Evolutionary conservation across 2,329 filamentous ascomycete genomes (phyloP).

Genomic region (Colletotrichum truncatum): DNA sequence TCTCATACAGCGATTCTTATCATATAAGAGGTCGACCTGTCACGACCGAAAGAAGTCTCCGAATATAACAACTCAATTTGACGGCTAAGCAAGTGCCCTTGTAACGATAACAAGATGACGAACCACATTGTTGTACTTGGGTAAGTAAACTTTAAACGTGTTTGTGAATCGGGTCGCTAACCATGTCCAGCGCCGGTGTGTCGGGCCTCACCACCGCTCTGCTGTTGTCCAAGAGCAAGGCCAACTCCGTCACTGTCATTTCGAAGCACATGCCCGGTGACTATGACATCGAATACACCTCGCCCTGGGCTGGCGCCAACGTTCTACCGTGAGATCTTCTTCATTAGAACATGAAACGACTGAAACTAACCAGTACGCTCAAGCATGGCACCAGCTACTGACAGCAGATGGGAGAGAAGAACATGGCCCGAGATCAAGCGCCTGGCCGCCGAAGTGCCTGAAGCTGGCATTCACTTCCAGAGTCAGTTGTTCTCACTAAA

Average conservation of each 20-base stretch:
- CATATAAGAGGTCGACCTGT: no score
- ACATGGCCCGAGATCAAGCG: constrained; percentile 67
- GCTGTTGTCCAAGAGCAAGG: constrained; percentile 54
- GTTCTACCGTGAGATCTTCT: constrained; percentile 66
- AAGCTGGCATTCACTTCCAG: constrained; percentile 80
- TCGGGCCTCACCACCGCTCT: constrained; percentile 61
- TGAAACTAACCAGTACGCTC: not conserved
- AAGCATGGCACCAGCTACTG: constrained; percentile 44
- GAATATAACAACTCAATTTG: no score
- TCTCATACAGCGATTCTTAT: not conserved
- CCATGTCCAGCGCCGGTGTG: constrained; percentile 53
- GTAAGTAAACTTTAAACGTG: constrained; percentile 34
- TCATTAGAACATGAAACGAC: not conserved
- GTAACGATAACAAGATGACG: constrained; percentile 48
- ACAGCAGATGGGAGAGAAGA: constrained; percentile 61
- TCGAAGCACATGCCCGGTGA: constrained; percentile 88
- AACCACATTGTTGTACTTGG: constrained; percentile 58
- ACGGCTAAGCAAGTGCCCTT: not conserved
- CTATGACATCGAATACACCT: constrained; percentile 85
- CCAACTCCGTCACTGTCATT: constrained; percentile 50
- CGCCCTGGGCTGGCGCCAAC: constrained; percentile 83
- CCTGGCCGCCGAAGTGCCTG: constrained; percentile 68
- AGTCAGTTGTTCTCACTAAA: constrained; percentile 41
- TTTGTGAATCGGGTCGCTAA: not conserved
- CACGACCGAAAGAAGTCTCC: no score